These are phyloP conservation scores for Hyaloscypha variabilis DNA, from an alignment of 495 filamentous ascomycete species.

Conservation along the genomic window DNA sequence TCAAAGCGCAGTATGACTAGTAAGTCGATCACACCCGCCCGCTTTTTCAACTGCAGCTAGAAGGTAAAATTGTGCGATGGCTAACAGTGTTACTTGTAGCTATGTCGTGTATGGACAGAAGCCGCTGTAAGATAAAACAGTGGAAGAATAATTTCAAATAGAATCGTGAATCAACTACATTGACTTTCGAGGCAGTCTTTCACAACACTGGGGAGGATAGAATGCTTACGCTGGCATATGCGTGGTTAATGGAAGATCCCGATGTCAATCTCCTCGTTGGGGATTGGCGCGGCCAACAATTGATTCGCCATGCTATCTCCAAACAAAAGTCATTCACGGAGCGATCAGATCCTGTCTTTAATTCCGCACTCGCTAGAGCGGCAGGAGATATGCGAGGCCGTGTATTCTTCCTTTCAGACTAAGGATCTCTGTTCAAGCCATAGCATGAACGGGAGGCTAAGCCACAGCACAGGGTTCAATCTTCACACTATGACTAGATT, in stretches of 20 bases:
- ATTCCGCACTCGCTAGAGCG: not conserved
- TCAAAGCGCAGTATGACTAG: too few species aligned
- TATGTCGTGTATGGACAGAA: too few species aligned
- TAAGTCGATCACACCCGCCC: too few species aligned
- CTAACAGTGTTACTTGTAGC: too few species aligned
- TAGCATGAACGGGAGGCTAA: not conserved
- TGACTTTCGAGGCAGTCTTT: not conserved
- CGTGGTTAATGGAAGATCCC: not conserved
- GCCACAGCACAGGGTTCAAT: not conserved
- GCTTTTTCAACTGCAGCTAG: too few species aligned
- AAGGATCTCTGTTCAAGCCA: not conserved
- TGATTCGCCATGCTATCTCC: slow-evolving; percentile 1
- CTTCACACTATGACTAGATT: not conserved
- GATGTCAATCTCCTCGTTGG: not conserved
- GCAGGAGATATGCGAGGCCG: not conserved
- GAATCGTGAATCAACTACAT: too few species aligned
- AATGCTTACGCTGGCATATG: not conserved
- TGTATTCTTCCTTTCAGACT: not conserved
- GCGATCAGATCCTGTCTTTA: not conserved
- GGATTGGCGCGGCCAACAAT: not conserved
- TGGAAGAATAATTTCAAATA: too few species aligned
- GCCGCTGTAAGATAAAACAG: too few species aligned
- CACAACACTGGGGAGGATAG: not conserved
- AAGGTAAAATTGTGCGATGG: too few species aligned
- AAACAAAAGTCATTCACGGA: not conserved